Evolutionary conservation across 108 stramenopile species (phyloP), one percentile per base, ranked within the genome.

Genomic region (Stephanodiscus minutulus): DNA sequence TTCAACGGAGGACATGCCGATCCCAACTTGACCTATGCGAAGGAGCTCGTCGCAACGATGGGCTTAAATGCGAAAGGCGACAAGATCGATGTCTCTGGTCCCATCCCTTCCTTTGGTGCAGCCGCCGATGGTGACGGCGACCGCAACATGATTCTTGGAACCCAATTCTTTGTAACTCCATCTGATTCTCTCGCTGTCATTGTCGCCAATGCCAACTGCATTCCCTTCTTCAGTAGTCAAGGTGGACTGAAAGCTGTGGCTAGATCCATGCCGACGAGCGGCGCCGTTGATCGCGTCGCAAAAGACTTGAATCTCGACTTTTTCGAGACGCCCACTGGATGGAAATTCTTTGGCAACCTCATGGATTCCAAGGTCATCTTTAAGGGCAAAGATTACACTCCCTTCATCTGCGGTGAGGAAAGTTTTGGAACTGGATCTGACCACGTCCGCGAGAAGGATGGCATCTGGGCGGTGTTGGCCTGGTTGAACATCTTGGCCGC

Each of bases 321-420:
- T 54, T 99, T 99, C 78, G 98, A 98, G 79, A 97, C 96, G 2
- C 99, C 99, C 17, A 99, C 99, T 56, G 99, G 99, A 56, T 99
- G 99, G 99, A 99, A 99, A 84, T 99, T 96, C 84, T 99, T 99
- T 63, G 98, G 98, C 65, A 99, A 99, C 87, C 82, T 98, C 62
- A 99, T 99, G 99, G 98, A 98, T 79, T 96, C 96, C 73, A 96
- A 97, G 82, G 93, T 72, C 20, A 79, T 96, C 49, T 96, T 85
- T 75, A 87, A 85, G 28, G 94, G 90, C 21, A 83, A 81, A 58
- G 94, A 99, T 77, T 98, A 96, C 85, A 95, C 96, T 57, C 99
- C 99, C n/a, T 96, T 99, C 76, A 91, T 99, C 73, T 99, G 99
- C 79, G 99, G 99, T 33, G 99, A 99, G 76, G 99, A 99, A 76